A percentile compares a stretch with the other conserved stretches of the same genome.
phyloP scores from a whole-genome alignment of 441 rosid genomes.

The Lagerstroemia fauriei region DNA sequence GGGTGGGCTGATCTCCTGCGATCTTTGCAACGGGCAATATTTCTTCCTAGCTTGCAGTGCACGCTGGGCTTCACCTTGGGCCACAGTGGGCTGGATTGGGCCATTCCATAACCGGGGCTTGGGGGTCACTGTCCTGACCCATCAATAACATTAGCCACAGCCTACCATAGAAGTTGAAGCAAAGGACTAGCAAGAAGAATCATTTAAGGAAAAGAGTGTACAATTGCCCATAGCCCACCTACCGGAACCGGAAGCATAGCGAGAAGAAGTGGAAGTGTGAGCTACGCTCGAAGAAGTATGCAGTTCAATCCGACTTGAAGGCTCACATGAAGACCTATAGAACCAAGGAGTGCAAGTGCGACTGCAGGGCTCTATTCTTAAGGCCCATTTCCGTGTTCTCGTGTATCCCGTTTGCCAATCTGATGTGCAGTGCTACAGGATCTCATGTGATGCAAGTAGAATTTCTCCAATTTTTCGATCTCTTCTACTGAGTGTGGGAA shows the following conservation, averaged over 20 bases:
- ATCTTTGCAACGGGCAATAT: too few species aligned
- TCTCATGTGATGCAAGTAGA: neutral
- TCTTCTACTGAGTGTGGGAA: neutral
- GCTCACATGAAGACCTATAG: slow-evolving; percentile 83
- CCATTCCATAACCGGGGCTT: too few species aligned
- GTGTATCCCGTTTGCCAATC: too few species aligned
- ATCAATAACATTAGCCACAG: too few species aligned
- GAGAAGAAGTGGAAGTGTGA: slow-evolving; percentile 83
- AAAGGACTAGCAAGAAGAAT: slow-evolving; percentile 47
- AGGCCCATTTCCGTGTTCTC: slow-evolving; percentile 40
- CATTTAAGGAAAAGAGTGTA: slow-evolving; percentile 56
- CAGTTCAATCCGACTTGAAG: slow-evolving; percentile 75
- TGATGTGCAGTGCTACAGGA: neutral
- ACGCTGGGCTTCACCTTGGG: too few species aligned
- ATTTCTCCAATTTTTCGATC: neutral
- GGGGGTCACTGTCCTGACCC: too few species aligned
- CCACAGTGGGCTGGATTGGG: too few species aligned
- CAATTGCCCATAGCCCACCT: slow-evolving; percentile 64
- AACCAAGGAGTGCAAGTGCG: slow-evolving; percentile 67
- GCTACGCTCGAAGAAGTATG: slow-evolving; percentile 69
- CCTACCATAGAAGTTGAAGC: slow-evolving; percentile 74
- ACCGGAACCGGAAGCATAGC: slow-evolving; percentile 69
- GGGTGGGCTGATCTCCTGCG: too few species aligned
- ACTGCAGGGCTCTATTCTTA: slow-evolving; percentile 69
- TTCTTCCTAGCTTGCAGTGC: too few species aligned